Evolutionary conservation across 2,329 filamentous ascomycete species (phyloP).

Genomic region (Bimuria novae-zelandiae): DNA sequence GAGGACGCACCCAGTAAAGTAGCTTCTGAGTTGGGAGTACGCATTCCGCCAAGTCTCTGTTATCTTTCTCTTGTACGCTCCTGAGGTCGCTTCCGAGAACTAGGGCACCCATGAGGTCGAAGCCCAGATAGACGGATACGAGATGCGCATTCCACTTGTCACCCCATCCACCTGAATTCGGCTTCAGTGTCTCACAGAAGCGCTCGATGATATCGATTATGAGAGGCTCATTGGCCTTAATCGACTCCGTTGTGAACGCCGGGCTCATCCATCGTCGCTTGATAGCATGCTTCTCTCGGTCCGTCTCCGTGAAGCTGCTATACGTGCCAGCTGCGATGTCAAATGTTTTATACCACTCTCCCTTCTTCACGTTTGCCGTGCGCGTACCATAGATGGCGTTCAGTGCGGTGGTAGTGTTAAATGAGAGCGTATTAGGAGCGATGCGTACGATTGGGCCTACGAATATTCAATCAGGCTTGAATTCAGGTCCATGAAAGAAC

Average conservation of each 20-base stretch:
- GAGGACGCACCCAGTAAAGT: constrained; percentile 27
- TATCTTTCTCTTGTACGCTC: constrained; percentile 37
- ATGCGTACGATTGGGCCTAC: constrained; percentile 34
- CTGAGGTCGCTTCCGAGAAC: constrained; percentile 44
- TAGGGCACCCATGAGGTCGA: constrained; percentile 54
- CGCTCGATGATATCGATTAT: constrained; percentile 44
- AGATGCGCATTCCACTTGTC: constrained; percentile 46
- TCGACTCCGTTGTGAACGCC: constrained; percentile 47
- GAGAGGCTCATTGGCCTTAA: constrained; percentile 47
- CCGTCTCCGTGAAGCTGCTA: constrained; percentile 48
- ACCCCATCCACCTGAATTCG: constrained; percentile 36
- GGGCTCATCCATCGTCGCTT: constrained; percentile 49
- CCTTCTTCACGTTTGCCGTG: constrained; percentile 52
- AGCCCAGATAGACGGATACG: constrained; percentile 47
- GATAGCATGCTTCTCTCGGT: constrained; percentile 46
- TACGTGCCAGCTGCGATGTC: constrained; percentile 44
- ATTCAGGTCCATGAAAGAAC: neutral
- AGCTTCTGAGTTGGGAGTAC: constrained; percentile 25
- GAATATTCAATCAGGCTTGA: neutral
- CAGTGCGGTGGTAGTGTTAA: constrained; percentile 31
- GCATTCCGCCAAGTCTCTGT: constrained; percentile 32
- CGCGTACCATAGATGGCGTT: constrained; percentile 34
- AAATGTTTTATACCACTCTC: constrained; percentile 52
- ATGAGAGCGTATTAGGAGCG: constrained; percentile 31
- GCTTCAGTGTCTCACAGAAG: constrained; percentile 34